phyloP scores from a whole-genome alignment of 139 green algal species.

The Tetraselmis striata region DNA sequence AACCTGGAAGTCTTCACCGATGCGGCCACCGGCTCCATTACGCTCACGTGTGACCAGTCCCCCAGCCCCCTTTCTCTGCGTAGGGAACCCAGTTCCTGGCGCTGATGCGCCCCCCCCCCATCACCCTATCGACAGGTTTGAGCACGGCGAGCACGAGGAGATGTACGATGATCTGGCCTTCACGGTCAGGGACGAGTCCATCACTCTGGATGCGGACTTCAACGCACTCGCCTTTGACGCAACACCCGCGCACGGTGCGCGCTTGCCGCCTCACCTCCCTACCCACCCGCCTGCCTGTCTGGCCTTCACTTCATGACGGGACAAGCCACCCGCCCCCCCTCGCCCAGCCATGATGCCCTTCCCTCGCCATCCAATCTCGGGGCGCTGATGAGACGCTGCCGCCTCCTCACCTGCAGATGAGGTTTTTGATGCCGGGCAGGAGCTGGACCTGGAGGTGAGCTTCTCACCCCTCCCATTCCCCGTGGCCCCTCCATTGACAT shows the following conservation, averaged over 20 bases:
- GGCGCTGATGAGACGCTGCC: too few relatives aligned
- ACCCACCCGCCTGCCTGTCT: too few relatives aligned
- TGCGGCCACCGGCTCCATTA: not conserved
- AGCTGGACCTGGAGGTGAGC: constrained; percentile 2
- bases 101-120: not conserved
- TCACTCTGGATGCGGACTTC: not conserved
- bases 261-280: too few relatives aligned
- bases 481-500: too few relatives aligned
- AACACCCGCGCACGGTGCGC: not conserved
- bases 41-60: not conserved
- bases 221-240: not conserved
- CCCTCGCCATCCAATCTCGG: too few relatives aligned
- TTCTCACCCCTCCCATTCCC: too few relatives aligned
- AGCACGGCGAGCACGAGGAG: not conserved
- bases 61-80: not conserved
- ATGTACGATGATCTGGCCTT: constrained; percentile 2
- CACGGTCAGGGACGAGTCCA: constrained; percentile 3
- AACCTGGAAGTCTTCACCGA: constrained; percentile 29
- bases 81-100: not conserved
- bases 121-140: not conserved
- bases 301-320: too few relatives aligned
- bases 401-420: too few relatives aligned
- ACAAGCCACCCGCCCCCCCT: too few relatives aligned
- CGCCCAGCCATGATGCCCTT: too few relatives aligned
- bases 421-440: not conserved